Evolutionary conservation across 768 basidiomycete genomes (phyloP).

Genomic region (Clitopilus hobsonii): DNA sequence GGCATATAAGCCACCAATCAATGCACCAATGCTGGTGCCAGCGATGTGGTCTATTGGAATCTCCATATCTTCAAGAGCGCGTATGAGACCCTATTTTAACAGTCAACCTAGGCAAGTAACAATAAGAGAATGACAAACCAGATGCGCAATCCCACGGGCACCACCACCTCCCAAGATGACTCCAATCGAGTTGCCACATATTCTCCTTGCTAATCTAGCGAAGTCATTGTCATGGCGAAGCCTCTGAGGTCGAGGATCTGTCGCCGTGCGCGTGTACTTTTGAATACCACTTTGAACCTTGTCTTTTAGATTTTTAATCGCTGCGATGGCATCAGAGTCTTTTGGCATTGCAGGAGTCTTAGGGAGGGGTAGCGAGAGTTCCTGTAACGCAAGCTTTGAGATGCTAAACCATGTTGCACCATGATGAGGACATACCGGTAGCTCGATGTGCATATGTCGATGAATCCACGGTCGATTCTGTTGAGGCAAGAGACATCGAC

Average conservation of each 20-base stretch:
- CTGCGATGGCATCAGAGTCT: constrained; percentile 84
- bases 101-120: constrained; percentile 4
- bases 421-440: constrained; percentile 46
- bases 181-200: constrained; percentile 92
- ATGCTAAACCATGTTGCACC: not conserved
- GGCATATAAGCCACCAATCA: constrained; percentile 94
- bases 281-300: constrained; percentile 86
- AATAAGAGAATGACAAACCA: constrained; percentile 20
- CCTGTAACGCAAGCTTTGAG: not conserved
- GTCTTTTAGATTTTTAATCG: constrained; percentile 89
- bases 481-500: not conserved
- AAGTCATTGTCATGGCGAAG: constrained; percentile 89
- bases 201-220: constrained; percentile 80
- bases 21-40: constrained; percentile 88
- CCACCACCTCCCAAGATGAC: constrained; percentile 97
- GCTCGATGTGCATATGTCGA: constrained; percentile 92
- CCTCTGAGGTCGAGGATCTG: constrained; percentile 64
- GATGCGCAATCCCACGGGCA: constrained; percentile 63
- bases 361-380: constrained; percentile 38
- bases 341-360: constrained; percentile 56
- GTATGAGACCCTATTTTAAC: constrained; percentile 74
- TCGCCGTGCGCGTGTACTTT: constrained; percentile 70
- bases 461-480: constrained; percentile 95
- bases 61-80: constrained; percentile 85
- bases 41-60: constrained; percentile 82